Percentiles rank a stretch among this genome's conserved stretches.
Evolutionary conservation across 352 stramenopile genomes (phyloP).

Genomic region (Globisporangium cylindrosporum): DNA sequence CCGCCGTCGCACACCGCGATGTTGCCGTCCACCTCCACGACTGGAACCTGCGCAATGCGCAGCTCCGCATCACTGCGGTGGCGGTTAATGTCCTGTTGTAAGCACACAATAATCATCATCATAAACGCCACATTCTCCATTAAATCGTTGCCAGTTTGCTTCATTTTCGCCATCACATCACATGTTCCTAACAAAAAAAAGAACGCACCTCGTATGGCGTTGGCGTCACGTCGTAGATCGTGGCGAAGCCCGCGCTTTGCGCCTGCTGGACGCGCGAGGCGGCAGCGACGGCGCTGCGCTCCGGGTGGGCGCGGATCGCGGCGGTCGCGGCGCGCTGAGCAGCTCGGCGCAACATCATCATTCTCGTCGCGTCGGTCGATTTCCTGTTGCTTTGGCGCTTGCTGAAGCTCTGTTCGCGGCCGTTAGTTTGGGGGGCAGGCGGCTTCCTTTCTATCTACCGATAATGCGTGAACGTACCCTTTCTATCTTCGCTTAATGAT

Average conservation of each 20-base stretch:
- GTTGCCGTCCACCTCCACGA: constrained; percentile 90
- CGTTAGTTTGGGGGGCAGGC: constrained; percentile 4
- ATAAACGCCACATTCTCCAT: neutral
- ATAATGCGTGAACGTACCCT: neutral
- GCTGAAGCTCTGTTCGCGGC: constrained; percentile 17
- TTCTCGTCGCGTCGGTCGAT: neutral
- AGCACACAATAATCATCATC: neutral
- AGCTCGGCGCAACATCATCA: constrained; percentile 22
- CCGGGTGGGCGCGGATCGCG: constrained; percentile 12
- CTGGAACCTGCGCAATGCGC: constrained; percentile 81
- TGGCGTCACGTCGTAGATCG: constrained; percentile 62
- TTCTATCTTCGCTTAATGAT: neutral
- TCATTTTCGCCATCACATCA: neutral
- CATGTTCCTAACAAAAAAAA: neutral
- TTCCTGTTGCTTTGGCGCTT: constrained; percentile 1
- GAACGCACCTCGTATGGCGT: constrained; percentile 55
- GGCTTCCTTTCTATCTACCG: neutral
- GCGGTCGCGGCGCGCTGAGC: constrained; percentile 24
- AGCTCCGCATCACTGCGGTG: constrained; percentile 89
- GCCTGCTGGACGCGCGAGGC: constrained; percentile 24
- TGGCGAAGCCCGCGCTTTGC: constrained; percentile 48
- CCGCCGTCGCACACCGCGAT: constrained; percentile 95
- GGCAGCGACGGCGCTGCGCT: constrained; percentile 10
- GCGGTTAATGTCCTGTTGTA: constrained; percentile 64
- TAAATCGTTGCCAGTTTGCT: neutral